Conservation (phyloP, 1,139 yeast genomes). For the Debaryomycetaceae sp. region DNA sequence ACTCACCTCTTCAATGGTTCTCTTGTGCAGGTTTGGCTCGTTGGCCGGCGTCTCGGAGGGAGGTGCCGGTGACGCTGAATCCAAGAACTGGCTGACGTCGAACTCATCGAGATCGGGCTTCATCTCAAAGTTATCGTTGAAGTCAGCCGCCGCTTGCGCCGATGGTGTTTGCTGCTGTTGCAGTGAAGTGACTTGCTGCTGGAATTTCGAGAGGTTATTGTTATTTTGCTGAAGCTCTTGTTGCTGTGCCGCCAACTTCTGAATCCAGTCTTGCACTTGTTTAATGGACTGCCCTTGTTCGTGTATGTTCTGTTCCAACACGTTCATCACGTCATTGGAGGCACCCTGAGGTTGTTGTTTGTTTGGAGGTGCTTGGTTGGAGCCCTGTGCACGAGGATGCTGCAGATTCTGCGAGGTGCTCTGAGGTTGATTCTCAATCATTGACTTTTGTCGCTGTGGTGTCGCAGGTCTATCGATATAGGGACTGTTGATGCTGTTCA, state of each 20-base stretch:
- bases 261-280: conserved; percentile 59
- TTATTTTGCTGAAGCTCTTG: conserved; percentile 22
- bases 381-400: too few species aligned
- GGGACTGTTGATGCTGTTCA: conserved; percentile 17
- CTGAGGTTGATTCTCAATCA: too few species aligned
- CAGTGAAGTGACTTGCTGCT: conserved; percentile 19
- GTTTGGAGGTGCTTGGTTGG: too few species aligned
- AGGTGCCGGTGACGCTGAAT: conserved; percentile 5
- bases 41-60: conserved; percentile 5
- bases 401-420: too few species aligned
- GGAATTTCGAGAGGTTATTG: conserved; percentile 7
- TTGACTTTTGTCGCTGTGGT: conserved; percentile 4
- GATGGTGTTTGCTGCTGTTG: conserved; percentile 7
- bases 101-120: conserved; percentile 26
- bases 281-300: conserved; percentile 53
- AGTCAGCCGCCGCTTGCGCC: conserved; percentile 3
- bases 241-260: conserved; percentile 37
- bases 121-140: conserved; percentile 1
- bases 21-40: conserved; percentile 9
- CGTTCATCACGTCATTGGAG: conserved; percentile 25
- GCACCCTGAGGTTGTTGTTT: too few species aligned
- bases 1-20: conserved; percentile 18
- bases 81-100: conserved; percentile 36
- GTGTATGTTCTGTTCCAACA: conserved; percentile 40
- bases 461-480: conserved; percentile 3